Base-by-base conservation (phyloP, 2,329 filamentous ascomycete genomes). In the Pseudogymnoascus sp. region DNA sequence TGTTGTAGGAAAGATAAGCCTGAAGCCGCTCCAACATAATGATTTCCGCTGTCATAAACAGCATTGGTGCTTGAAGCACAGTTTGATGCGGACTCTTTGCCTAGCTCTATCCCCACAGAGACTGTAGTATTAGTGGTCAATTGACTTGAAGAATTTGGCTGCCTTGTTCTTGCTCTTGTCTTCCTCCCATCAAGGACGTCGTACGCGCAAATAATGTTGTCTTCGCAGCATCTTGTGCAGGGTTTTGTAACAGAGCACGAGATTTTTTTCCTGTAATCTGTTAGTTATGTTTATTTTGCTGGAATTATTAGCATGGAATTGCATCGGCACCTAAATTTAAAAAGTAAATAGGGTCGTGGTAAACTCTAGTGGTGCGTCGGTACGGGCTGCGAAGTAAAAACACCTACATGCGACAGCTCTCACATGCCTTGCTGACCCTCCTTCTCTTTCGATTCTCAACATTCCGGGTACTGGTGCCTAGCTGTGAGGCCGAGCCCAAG, bases 1-100 rank as follows among this genome's bases (percentile, higher is more conserved):
- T 80, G 75, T 30, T 81, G 78, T 1, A 84, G 73, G 62, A 84
- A 84, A 1, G 80, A 79, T 2, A 83, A 72, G 0, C 79, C 80
- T 0, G 81, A 84, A 0, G 81, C 78, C 12, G 78, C 77, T 8
- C 82, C 81, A n/a, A 82, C 74, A 63, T 81, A 80, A 59, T 84
- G 80, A 1, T 79, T 80, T 64, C 80, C 77, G 9, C 81, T 73
- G 12, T 25, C 39, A 22, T 43, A 25, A 11, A 43, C 39, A 43
- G 39, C 20, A 25, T 25, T 43, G 20, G 12, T 25, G 20, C 18
- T 20, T 22, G 20, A 25, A 25, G 18, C n/a, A 4, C 20, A 9
- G 39, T 43, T 25, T 43, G 39, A 25, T 43, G 39, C 12, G n/a
- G 20, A 25, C 25, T 6, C 39, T 25, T 43, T 43, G 8, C 22